Conservation (phyloP, 306 rosid species). For the Cucurbita maxima region DNA sequence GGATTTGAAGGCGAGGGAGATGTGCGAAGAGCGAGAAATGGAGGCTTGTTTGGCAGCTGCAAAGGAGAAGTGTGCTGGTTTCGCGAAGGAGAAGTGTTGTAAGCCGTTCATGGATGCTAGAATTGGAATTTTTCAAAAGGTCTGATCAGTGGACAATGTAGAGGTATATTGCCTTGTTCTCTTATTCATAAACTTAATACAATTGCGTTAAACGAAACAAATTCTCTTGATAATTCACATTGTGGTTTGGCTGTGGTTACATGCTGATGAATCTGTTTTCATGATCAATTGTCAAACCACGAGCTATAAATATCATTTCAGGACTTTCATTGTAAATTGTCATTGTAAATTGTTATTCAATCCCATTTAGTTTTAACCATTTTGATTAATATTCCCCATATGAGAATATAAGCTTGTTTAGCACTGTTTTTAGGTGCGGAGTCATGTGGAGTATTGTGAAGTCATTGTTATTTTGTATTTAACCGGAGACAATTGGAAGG, state of each 20-base stretch:
- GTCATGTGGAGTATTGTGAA: too few species aligned
- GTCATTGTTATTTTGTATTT: too few species aligned
- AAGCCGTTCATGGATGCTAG: slow-evolving; percentile 52
- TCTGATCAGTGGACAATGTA: neutral
- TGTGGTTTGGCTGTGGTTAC: neutral
- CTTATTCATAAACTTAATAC: neutral
- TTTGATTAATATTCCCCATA: too few species aligned
- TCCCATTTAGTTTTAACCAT: too few species aligned
- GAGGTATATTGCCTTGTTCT: neutral
- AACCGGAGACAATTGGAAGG: too few species aligned
- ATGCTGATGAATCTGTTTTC: neutral
- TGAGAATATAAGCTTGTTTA: too few species aligned
- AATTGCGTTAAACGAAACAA: neutral
- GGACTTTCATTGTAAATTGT: neutral
- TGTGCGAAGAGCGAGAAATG: slow-evolving; percentile 49
- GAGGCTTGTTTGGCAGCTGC: slow-evolving; percentile 23
- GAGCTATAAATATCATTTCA: neutral
- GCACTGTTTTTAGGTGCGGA: too few species aligned
- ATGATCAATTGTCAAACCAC: neutral
- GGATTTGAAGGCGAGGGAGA: slow-evolving; percentile 45
- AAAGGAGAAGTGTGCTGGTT: slow-evolving; percentile 35
- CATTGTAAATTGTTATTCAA: too few species aligned
- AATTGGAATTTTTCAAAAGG: slow-evolving; percentile 3
- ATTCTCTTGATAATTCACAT: neutral
- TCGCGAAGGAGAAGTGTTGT: slow-evolving; percentile 48